Conservation (phyloP, 495 filamentous ascomycete genomes). For the Aspergillus funiculosus region DNA sequence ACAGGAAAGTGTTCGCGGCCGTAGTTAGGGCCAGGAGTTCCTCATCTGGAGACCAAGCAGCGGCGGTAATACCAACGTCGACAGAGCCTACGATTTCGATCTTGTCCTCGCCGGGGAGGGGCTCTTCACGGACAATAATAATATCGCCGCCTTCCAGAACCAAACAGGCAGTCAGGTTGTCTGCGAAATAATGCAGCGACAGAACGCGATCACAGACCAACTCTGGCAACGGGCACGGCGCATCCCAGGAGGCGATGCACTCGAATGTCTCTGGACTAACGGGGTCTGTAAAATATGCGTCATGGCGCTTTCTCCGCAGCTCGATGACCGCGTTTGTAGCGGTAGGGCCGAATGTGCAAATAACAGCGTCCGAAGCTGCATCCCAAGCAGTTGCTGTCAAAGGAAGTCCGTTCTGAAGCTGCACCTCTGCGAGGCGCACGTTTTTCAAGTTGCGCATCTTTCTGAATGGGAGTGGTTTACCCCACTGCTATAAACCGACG, state of each 20-base stretch:
- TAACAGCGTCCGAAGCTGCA: slow-evolving; percentile 58
- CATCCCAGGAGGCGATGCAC: slow-evolving; percentile 81
- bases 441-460: slow-evolving; percentile 76
- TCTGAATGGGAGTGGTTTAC: slow-evolving; percentile 30
- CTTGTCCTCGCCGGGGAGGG: slow-evolving; percentile 60
- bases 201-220: slow-evolving; percentile 65
- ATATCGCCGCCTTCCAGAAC: slow-evolving; percentile 91
- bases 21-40: slow-evolving; percentile 82
- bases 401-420: slow-evolving; percentile 46
- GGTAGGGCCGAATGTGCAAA: slow-evolving; percentile 72
- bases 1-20: slow-evolving; percentile 68
- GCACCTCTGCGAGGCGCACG: slow-evolving; percentile 57
- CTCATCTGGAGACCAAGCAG: slow-evolving; percentile 92
- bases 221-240: slow-evolving; percentile 62
- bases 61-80: slow-evolving; percentile 82
- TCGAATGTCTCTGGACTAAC: slow-evolving; percentile 37
- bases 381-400: slow-evolving; percentile 77
- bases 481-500: slow-evolving; percentile 37
- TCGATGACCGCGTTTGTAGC: slow-evolving; percentile 57
- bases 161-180: slow-evolving; percentile 67
- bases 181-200: slow-evolving; percentile 76
- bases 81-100: slow-evolving; percentile 94
- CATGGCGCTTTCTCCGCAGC: slow-evolving; percentile 45
- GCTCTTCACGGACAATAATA: slow-evolving; percentile 71
- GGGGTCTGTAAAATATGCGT: slow-evolving; percentile 32